A percentile compares a stretch with the other conserved stretches of the same genome.
Evolutionary conservation across 2,329 filamentous ascomycete genomes (phyloP).

Genomic region (Stenocarpella maydis): DNA sequence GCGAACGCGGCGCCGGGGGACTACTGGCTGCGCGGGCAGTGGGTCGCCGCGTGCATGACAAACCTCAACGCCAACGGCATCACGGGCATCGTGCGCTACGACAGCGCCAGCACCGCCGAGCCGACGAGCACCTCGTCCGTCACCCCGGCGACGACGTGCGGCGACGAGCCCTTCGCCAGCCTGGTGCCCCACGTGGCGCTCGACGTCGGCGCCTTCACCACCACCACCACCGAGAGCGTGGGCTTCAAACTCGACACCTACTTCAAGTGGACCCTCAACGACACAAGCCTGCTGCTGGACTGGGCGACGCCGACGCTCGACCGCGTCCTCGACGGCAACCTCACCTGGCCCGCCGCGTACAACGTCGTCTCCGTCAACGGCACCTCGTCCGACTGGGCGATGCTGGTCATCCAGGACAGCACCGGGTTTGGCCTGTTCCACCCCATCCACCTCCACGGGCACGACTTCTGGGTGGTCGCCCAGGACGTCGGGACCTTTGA

Average conservation of each 20-base stretch:
- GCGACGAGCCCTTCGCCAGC: conserved; percentile 39
- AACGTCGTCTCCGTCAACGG: conserved; percentile 35
- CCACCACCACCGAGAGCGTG: conserved; percentile 24
- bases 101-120: conserved; percentile 29
- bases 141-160: conserved; percentile 35
- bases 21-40: conserved; percentile 41
- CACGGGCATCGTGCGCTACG: conserved; percentile 42
- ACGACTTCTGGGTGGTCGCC: conserved; percentile 57
- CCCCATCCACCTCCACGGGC: conserved; percentile 60
- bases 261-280: conserved; percentile 41
- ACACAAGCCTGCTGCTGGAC: conserved; percentile 37
- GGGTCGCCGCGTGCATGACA: conserved; percentile 36
- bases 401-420: conserved; percentile 42
- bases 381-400: conserved; percentile 39
- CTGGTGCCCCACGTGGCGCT: conserved; percentile 41
- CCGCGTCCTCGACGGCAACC: conserved; percentile 21
- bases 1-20: conserved; percentile 32
- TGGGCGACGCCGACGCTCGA: conserved; percentile 39
- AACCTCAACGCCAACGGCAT: conserved; percentile 35
- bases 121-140: conserved; percentile 32
- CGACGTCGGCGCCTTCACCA: conserved; percentile 35
- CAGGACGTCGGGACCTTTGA: conserved; percentile 40
- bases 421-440: conserved; percentile 44
- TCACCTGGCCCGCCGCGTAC: conserved; percentile 35
- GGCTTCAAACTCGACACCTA: conserved; percentile 26